These are phyloP conservation scores for Neurospora sp. DNA, from an alignment of 495 filamentous ascomycete species.

Conservation along the genomic window DNA sequence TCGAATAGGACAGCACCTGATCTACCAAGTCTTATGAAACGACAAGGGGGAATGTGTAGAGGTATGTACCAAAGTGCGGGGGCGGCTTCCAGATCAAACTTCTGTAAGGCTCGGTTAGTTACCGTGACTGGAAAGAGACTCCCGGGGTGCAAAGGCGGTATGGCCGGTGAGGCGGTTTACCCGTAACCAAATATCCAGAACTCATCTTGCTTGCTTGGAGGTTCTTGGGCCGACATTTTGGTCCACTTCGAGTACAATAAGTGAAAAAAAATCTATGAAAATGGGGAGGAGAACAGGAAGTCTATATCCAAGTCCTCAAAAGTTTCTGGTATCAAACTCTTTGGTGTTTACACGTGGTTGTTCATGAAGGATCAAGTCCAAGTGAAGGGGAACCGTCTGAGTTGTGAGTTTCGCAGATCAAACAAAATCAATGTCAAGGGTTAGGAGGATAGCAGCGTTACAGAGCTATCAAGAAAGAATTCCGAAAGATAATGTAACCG, in stretches of 20 bases:
- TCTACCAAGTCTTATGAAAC: not conserved
- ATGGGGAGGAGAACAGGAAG: not conserved
- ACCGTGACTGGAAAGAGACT: constrained; percentile 3
- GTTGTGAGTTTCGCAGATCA: not conserved
- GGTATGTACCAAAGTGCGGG: constrained; percentile 70
- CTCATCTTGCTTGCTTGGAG: constrained; percentile 32
- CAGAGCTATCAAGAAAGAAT: not conserved
- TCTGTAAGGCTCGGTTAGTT: constrained; percentile 38
- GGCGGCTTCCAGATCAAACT: constrained; percentile 98
- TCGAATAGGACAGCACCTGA: not conserved
- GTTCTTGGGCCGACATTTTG: constrained; percentile 13
- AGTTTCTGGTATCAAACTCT: not conserved
- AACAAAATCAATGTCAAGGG: not conserved
- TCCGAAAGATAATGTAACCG: not conserved
- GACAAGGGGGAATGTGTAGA: not conserved
- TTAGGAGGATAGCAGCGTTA: not conserved
- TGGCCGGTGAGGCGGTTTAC: constrained; percentile 35
- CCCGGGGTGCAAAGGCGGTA: not conserved
- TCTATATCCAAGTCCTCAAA: not conserved
- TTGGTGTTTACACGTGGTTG: not conserved
- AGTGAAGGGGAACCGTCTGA: not conserved
- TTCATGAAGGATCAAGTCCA: not conserved
- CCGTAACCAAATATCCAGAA: constrained; percentile 93
- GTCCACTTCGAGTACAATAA: too few species aligned
- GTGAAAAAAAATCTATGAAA: too few species aligned